Evolutionary conservation across 2,329 filamentous ascomycete genomes (phyloP), one percentile per base, ranked within the genome.

Genomic region (Orbilia quercus): DNA sequence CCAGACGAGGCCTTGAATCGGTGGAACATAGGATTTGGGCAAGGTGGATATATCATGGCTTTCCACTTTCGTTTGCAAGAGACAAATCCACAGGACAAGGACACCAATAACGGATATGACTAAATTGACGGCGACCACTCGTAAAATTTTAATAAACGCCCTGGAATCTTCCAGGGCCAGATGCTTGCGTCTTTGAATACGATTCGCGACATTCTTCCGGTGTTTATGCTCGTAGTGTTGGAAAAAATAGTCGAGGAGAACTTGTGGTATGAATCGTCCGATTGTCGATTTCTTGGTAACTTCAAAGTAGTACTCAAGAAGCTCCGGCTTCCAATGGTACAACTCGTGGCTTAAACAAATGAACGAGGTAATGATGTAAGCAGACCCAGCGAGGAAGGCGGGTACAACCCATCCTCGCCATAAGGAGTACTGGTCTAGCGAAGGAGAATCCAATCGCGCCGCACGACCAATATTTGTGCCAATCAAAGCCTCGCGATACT

Each of bases 321-420:
- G 36, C 31, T 58, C 54, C 12, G 54, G 54, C 20, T 58, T 58
- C 54, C 54, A 58, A 22, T 58, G 54, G 40, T 58, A 47, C 12
- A 58, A 23, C 40, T 58, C 54, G 25, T 58, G 54, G 20, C 40
- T 7, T 20, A 58, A 14, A 34, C 54, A 58, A 9, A 58, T 16
- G 3, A 47, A 22, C 1, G 54, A 28, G 16, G 54, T 47, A 25
- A 58, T 45, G n/a, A 58, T 47, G 20, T 58, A 58, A 14, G 40
- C 23, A 14, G 40, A 58, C n/a, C 54, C 54, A 3, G 54, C 54
- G 6, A 58, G 40, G 18, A 58, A 58, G 11, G 54, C 20, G 20
- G 54, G 54, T 2, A 58, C 54, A 20, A 58, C 22, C 54, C 54
- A 58, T 31, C 54, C 54, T n/a, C 38, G 40, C 54, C 54, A 58